Evolutionary conservation across 2,329 filamentous ascomycete genomes (phyloP).

Genomic region (Graphilbum fragrans): DNA sequence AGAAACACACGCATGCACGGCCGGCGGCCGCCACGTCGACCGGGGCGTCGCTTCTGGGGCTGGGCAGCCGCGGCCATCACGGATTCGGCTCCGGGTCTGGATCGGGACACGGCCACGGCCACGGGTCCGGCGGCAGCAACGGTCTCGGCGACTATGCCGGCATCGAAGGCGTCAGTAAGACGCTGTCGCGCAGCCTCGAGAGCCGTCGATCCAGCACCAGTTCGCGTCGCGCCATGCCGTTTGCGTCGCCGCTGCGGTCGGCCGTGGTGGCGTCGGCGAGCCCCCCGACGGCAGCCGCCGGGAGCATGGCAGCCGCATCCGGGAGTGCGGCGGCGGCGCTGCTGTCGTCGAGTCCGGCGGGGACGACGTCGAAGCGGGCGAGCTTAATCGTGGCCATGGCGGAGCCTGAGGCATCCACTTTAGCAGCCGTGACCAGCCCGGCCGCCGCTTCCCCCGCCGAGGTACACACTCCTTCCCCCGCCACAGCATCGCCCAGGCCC

Average conservation of each 20-base stretch:
- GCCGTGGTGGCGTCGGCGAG: slow-evolving; percentile 30
- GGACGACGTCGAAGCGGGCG: too few relatives aligned
- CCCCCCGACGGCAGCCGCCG: slow-evolving; percentile 29
- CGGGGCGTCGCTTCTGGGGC: background rate
- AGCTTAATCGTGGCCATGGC: too few relatives aligned
- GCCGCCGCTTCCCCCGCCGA: too few relatives aligned
- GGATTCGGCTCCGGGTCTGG: background rate
- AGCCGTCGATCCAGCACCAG: slow-evolving; percentile 80
- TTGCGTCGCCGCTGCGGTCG: slow-evolving; percentile 21
- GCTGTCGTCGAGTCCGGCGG: background rate
- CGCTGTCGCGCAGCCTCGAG: slow-evolving; percentile 77
- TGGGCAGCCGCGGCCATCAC: background rate
- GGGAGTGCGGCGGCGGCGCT: background rate
- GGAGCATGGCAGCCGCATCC: background rate
- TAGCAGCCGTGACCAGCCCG: too few relatives aligned
- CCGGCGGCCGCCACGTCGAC: slow-evolving; percentile 14
- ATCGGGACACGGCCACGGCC: background rate
- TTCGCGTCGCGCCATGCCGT: slow-evolving; percentile 63
- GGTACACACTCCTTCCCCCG: slow-evolving; percentile 33
- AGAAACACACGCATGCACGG: slow-evolving; percentile 40
- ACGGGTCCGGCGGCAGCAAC: slow-evolving; percentile 11
- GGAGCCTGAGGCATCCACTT: too few relatives aligned
- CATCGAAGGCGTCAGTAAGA: slow-evolving; percentile 64
- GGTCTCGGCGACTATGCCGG: slow-evolving; percentile 18
- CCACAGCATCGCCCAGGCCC: slow-evolving; percentile 39